phyloP scores from a whole-genome alignment of 2,329 filamentous ascomycete species.

The Cladosporium austrohemisphaericum region DNA sequence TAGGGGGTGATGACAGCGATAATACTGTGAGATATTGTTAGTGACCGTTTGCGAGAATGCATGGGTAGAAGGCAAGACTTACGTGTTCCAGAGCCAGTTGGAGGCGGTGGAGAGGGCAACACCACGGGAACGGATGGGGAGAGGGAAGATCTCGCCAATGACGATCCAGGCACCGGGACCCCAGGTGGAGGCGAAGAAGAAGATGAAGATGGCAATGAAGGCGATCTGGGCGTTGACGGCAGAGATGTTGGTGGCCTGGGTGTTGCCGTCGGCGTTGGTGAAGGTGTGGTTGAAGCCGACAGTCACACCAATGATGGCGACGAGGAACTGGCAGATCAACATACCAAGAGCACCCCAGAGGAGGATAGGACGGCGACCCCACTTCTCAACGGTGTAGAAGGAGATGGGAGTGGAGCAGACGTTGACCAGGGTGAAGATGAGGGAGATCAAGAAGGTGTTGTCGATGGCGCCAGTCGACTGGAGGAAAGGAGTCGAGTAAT shows the following conservation, averaged over 20 bases:
- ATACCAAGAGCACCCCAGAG: slow-evolving; percentile 76
- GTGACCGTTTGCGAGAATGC: slow-evolving; percentile 2
- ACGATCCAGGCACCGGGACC: slow-evolving; percentile 69
- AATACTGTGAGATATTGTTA: slow-evolving; percentile 26
- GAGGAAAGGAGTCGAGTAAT: slow-evolving; percentile 75
- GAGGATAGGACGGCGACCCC: slow-evolving; percentile 76
- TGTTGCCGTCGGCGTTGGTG: slow-evolving; percentile 29
- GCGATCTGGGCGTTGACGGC: slow-evolving; percentile 66
- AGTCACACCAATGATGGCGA: slow-evolving; percentile 61
- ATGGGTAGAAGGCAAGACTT: slow-evolving; percentile 6
- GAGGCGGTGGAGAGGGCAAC: slow-evolving; percentile 81
- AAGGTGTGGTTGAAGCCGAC: slow-evolving; percentile 36
- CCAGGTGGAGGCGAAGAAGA: slow-evolving; percentile 88
- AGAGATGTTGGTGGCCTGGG: slow-evolving; percentile 43
- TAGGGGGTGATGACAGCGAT: slow-evolving; percentile 62
- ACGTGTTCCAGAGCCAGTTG: slow-evolving; percentile 74
- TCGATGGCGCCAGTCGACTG: slow-evolving; percentile 68
- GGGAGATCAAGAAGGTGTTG: slow-evolving; percentile 76
- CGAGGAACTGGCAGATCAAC: slow-evolving; percentile 82
- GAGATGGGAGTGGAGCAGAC: slow-evolving; percentile 80
- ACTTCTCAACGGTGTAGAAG: slow-evolving; percentile 79
- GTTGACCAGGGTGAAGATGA: slow-evolving; percentile 86
- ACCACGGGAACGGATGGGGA: slow-evolving; percentile 83
- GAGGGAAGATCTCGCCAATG: slow-evolving; percentile 86
- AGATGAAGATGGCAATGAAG: slow-evolving; percentile 90